phyloP scores from a whole-genome alignment of 2,329 filamentous ascomycete species.

The Sporothrix inflata region DNA sequence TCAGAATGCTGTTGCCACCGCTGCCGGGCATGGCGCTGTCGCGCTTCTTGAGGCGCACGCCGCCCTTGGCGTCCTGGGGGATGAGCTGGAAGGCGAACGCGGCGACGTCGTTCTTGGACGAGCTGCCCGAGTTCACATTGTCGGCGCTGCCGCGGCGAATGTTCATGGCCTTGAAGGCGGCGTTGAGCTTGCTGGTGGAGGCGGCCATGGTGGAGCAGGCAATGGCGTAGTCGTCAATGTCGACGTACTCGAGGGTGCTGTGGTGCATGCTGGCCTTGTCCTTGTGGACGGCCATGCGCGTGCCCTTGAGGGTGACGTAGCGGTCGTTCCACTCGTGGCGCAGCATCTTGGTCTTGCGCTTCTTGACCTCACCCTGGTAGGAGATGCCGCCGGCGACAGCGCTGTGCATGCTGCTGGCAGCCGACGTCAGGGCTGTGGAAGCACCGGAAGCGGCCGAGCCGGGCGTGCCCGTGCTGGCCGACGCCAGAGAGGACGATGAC shows the following conservation, averaged over 20 bases:
- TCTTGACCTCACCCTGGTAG: slow-evolving; percentile 89
- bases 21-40: slow-evolving; percentile 47
- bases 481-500: slow-evolving; percentile 33
- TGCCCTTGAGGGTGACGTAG: slow-evolving; percentile 83
- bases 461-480: slow-evolving; percentile 34
- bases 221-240: slow-evolving; percentile 87
- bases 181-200: slow-evolving; percentile 77
- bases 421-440: slow-evolving; percentile 33
- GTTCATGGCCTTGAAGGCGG: slow-evolving; percentile 81
- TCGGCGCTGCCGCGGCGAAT: slow-evolving; percentile 59
- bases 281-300: slow-evolving; percentile 75
- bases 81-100: slow-evolving; percentile 87
- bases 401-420: slow-evolving; percentile 35
- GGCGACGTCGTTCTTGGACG: slow-evolving; percentile 55
- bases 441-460: slow-evolving; percentile 32
- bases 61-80: slow-evolving; percentile 64
- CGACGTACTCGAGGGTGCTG: slow-evolving; percentile 73
- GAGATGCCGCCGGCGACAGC: slow-evolving; percentile 55
- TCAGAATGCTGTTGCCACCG: not conserved
- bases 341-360: slow-evolving; percentile 85
- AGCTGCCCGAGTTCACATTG: slow-evolving; percentile 39
- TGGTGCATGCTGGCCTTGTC: slow-evolving; percentile 54
- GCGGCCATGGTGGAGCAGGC: slow-evolving; percentile 78
- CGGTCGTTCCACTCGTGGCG: slow-evolving; percentile 93
- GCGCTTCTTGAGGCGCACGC: slow-evolving; percentile 55